Base-by-base conservation (phyloP, 441 rosid genomes). In the Aleurites moluccanus region DNA sequence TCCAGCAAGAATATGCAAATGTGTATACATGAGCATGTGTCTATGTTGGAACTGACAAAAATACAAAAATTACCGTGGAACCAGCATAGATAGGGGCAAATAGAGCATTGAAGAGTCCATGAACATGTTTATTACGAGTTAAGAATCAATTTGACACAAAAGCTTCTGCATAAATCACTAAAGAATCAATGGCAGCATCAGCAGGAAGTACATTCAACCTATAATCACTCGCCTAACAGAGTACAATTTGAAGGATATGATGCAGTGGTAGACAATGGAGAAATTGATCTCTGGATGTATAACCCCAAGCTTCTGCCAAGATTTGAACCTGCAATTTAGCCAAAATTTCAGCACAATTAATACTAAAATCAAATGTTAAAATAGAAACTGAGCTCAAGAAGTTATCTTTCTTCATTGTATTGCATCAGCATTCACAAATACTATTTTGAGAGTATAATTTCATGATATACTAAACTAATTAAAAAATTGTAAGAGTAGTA, bases 261-360 rank as follows among this genome's bases (percentile, higher is more conserved):
- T 96, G 98, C 63, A 96, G 86, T 25, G 99, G 99, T 80, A 96
- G 91, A 83, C 97, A 88, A 81, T 96, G 90, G 81, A 96, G 92
- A 88, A 96, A 89, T 72, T 83, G 85, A 86, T 96, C 99, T 23
- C 83, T 50, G 45, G 97, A 88, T 75, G 93, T 82, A 80, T 93
- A 96, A 72, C 85, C 96, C 99, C 99, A 96, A 67, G 99, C 92
- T 80, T 90, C 93, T 40, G 89, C 78, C 87, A 96, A 86, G 79
- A 85, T 93, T 80, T 76, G 83, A 69, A 93, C 97, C 99, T 96
- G 90, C 68, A 85, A 81, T 77, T 72, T 63, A 76, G 78, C 38
- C 74, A 73, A 80, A 68, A 40, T 80, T 78, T 49, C 10, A 72
- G 53, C 63, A 75, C 67, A 63, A 65, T 67, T 25, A 68, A 49